phyloP scores from a whole-genome alignment of 352 stramenopile genomes.

The Globisporangium mamillatum region DNA sequence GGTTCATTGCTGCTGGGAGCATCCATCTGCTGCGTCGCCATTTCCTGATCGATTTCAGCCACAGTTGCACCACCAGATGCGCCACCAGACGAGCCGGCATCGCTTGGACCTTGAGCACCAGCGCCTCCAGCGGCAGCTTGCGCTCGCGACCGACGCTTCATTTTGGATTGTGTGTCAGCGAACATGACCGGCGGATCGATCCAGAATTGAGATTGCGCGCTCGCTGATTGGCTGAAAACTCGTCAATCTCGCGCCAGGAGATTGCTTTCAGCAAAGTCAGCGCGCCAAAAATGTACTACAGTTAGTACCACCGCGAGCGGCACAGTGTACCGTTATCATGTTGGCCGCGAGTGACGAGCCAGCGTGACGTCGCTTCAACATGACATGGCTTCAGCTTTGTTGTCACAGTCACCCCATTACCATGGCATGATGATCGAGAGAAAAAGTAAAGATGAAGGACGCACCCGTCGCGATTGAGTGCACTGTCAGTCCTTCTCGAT shows the following conservation, averaged over 20 bases:
- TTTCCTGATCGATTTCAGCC: slow-evolving; percentile 7
- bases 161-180: slow-evolving; percentile 7
- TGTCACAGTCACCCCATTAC: too few species aligned
- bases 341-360: neutral
- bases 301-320: neutral
- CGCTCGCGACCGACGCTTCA: slow-evolving; percentile 26
- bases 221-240: slow-evolving; percentile 15
- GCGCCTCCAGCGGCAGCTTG: neutral
- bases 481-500: too few species aligned
- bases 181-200: neutral
- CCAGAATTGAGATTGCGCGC: too few species aligned
- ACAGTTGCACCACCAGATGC: neutral
- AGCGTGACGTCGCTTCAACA: neutral
- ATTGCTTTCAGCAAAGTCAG: neutral
- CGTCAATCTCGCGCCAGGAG: neutral
- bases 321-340: slow-evolving; percentile 18
- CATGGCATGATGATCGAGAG: too few species aligned
- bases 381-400: neutral
- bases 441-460: too few species aligned
- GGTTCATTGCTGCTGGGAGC: neutral
- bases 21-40: neutral
- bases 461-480: too few species aligned
- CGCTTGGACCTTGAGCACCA: neutral
- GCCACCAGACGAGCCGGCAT: neutral
- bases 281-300: slow-evolving; percentile 13